These are phyloP conservation scores for Alisma plantagoaquatica DNA, from an alignment of 106 monocot species.

Conservation along the genomic window DNA sequence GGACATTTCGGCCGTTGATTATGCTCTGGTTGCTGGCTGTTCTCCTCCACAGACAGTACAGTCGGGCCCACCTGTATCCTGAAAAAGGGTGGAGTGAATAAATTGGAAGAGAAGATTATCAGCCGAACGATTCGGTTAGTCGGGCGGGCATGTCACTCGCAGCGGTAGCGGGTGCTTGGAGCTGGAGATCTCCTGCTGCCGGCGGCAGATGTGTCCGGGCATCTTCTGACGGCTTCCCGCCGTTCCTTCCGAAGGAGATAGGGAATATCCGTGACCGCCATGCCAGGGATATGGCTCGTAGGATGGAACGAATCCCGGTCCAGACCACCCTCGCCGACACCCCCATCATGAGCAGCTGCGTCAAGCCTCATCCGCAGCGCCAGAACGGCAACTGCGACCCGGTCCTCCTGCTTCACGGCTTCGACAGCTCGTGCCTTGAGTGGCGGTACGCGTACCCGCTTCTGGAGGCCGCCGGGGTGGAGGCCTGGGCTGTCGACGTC, in stretches of 20 bases:
- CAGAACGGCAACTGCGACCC: constrained; percentile 27
- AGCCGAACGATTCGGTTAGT: no score
- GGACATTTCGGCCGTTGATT: no score
- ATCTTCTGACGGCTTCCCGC: constrained; percentile 59
- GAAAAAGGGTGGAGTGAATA: no score
- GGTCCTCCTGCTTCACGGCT: no score
- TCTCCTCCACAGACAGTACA: no score
- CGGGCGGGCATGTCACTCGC: no score
- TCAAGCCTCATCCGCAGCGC: constrained; percentile 40
- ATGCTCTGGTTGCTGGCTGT: no score
- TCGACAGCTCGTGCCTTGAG: constrained; percentile 86
- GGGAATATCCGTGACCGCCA: constrained; percentile 46
- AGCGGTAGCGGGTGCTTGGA: no score
- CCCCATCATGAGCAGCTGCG: constrained; percentile 62
- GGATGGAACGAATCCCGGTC: constrained; percentile 65
- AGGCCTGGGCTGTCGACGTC: constrained; percentile 91
- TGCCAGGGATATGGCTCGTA: constrained; percentile 47
- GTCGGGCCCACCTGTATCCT: no score
- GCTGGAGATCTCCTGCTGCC: no score
- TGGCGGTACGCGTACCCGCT: constrained; percentile 89
- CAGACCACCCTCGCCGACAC: constrained; percentile 22
- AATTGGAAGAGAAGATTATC: no score
- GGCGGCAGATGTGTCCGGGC: no score
- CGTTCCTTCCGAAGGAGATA: constrained; percentile 64
- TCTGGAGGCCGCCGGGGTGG: constrained; percentile 66